These are phyloP conservation scores for Globisporangium takayamanum DNA, from an alignment of 352 stramenopile species.

Conservation along the genomic window DNA sequence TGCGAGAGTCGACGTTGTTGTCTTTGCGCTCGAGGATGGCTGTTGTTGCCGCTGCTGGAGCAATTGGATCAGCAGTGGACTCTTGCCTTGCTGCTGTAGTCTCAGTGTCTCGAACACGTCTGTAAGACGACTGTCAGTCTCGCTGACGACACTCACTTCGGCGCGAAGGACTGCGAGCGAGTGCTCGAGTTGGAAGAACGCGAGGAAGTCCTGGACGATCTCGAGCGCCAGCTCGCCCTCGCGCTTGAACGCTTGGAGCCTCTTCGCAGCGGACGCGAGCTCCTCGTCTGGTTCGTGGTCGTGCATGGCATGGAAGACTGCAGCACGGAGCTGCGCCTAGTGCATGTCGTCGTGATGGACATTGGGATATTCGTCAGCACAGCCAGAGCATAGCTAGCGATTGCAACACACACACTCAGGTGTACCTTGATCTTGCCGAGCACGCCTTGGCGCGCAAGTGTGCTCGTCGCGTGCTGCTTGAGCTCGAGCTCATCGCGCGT, in stretches of 20 bases:
- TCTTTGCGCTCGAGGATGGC: not conserved
- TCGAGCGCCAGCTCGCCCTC: constrained; percentile 34
- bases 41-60: constrained; percentile 5
- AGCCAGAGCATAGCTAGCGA: not conserved
- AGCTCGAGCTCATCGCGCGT: constrained; percentile 53
- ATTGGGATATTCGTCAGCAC: not conserved
- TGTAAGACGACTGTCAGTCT: not conserved
- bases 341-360: too few relatives aligned
- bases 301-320: constrained; percentile 77
- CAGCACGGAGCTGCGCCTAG: constrained; percentile 61
- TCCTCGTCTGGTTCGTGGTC: constrained; percentile 19
- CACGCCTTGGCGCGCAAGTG: constrained; percentile 54
- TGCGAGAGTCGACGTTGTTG: not conserved
- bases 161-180: constrained; percentile 41
- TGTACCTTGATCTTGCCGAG: constrained; percentile 64
- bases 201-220: constrained; percentile 50
- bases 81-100: not conserved
- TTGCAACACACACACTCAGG: not conserved
- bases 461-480: constrained; percentile 53
- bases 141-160: constrained; percentile 26
- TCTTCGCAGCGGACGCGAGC: constrained; percentile 1
- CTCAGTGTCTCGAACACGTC: constrained; percentile 1
- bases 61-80: constrained; percentile 25
- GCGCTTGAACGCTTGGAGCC: constrained; percentile 19
- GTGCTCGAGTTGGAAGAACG: constrained; percentile 55